Percentiles rank a stretch among this genome's conserved stretches.
Evolutionary conservation across 306 rosid species (phyloP).

Genomic region (Calophaca sinica): DNA sequence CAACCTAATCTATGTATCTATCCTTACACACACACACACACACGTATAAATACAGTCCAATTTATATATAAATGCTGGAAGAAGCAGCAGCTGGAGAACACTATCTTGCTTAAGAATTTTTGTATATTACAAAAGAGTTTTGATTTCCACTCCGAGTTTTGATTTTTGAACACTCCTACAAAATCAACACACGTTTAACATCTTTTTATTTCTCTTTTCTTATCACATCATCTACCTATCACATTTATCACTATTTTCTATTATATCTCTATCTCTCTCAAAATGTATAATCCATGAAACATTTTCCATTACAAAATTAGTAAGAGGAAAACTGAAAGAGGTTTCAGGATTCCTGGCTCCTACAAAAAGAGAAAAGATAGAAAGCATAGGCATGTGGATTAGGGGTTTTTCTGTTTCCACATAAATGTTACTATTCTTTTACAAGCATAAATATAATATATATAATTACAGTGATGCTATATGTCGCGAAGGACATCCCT

Average conservation of each 20-base stretch:
- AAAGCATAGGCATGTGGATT: neutral
- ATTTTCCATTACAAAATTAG: no score
- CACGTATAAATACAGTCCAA: neutral
- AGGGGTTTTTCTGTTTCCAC: neutral
- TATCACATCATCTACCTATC: no score
- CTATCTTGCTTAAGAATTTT: neutral
- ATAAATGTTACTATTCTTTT: neutral
- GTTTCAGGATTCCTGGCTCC: conserved; percentile 4
- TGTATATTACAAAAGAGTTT: conserved; percentile 24
- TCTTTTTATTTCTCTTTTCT: no score
- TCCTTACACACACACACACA: neutral
- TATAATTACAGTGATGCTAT: no score
- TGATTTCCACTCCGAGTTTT: no score
- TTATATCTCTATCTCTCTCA: no score
- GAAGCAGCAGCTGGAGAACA: neutral
- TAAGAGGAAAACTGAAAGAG: conserved; percentile 11
- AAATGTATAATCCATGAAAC: no score
- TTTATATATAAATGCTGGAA: neutral
- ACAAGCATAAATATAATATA: neutral
- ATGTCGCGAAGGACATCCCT: no score
- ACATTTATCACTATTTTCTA: no score
- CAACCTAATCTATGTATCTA: neutral
- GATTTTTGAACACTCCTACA: no score
- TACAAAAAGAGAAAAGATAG: neutral
- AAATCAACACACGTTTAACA: no score